A percentile compares a stretch with the other conserved stretches of the same genome.
Evolutionary conservation across 2,329 filamentous ascomycete genomes (phyloP).

Genomic region (Fusarium austroafricanum): DNA sequence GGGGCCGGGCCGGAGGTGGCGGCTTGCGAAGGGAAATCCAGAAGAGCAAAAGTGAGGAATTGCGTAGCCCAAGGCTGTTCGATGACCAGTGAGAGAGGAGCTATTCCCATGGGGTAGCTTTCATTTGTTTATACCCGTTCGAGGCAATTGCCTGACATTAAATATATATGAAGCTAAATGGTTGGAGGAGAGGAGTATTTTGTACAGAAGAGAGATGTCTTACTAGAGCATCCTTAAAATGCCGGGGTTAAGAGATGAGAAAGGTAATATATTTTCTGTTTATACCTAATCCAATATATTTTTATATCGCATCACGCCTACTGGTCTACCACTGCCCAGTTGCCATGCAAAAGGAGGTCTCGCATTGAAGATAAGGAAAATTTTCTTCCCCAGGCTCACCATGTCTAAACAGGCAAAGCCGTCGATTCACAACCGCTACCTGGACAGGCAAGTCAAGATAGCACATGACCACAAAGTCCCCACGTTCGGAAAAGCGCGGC

Average conservation of each 20-base stretch:
- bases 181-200: neutral
- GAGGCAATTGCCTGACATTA: constrained; percentile 21
- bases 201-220: constrained; percentile 7
- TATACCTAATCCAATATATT: constrained; percentile 9
- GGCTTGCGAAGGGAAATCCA: constrained; percentile 23
- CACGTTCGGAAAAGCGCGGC: constrained; percentile 46
- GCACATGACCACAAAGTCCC: constrained; percentile 40
- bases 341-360: neutral
- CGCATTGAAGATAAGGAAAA: constrained; percentile 24
- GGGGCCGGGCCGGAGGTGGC: constrained; percentile 22
- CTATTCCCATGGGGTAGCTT: constrained; percentile 24
- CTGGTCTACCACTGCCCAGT: neutral
- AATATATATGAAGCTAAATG: constrained; percentile 2
- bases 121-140: constrained; percentile 34
- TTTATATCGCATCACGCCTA: neutral
- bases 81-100: constrained; percentile 9
- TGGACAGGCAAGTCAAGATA: constrained; percentile 11
- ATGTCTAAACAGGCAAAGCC: constrained; percentile 25
- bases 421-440: constrained; percentile 13
- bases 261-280: neutral
- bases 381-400: constrained; percentile 19
- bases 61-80: neutral
- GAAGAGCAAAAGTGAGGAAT: constrained; percentile 10
- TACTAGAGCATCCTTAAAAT: neutral
- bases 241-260: neutral